Evolutionary conservation across 176 grass and related monocot species (phyloP), one percentile per base, ranked within the genome.

Genomic region (Rhynchospora tenuis): DNA sequence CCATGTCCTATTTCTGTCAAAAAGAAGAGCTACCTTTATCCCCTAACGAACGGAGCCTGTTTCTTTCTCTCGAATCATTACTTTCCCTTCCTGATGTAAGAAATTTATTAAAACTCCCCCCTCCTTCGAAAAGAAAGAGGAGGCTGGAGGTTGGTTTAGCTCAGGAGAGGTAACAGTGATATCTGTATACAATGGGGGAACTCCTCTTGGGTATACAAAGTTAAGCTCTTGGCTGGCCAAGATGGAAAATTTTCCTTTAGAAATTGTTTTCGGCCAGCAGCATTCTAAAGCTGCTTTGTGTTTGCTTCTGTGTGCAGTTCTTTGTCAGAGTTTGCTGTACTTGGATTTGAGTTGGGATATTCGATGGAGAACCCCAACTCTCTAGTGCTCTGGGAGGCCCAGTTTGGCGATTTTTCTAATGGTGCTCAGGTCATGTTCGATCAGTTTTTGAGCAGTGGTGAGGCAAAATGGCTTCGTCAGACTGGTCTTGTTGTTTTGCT

Each of bases 291-390:
- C 11, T 74, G 46, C 77, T 43, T 44, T 85, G 15, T 48, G 45
- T 68, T 11, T 3, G 12, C 22, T 76, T 15, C 0, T 15, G 10
- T 89, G n/a, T 89, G 60, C 95, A 98, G 95, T 93, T 98, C 95
- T 59, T 90, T 98, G 78, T 98, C 95, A 82, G 95, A 98, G 70
- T 98, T 98, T 90, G 95, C 95, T 85, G 95, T 98, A 74, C 86
- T 98, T 87, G 95, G 95, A 43, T 98, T 93, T 89, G 95, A 98
- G 84, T 80, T 94, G 92, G 95, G 95, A 70, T 98, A 98, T 82
- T 94, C 90, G 17, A 98, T 98, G 95, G 95, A 98, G 84, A 98
- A 98, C 82, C 95, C 95, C 33, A 98, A 98, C 86, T 98, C 95
- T 55, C 80, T 94, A 69, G 89, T 98, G 14, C 83, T 98, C 63